phyloP scores from a whole-genome alignment of 768 basidiomycete species.

The Lentinula boryana region DNA sequence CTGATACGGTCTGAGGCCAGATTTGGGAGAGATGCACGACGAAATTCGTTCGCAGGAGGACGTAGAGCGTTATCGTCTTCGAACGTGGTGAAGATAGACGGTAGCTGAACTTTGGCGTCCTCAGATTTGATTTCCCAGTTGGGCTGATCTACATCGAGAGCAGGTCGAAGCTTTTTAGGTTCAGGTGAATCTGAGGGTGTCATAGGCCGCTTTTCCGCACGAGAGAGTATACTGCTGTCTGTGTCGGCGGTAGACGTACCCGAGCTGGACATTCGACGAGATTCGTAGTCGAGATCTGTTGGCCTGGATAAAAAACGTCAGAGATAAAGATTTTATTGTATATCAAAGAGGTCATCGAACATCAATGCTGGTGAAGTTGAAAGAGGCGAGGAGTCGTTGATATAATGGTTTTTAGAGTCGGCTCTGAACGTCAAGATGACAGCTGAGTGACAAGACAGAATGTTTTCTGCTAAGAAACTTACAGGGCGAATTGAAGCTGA shows the following conservation, averaged over 20 bases:
- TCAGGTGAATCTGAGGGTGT: constrained; percentile 47
- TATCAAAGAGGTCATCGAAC: constrained; percentile 21
- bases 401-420: constrained; percentile 37
- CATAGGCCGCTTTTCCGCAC: constrained; percentile 52
- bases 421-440: constrained; percentile 18
- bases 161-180: constrained; percentile 40
- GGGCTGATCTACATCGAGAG: constrained; percentile 30
- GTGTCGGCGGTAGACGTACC: constrained; percentile 64
- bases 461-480: constrained; percentile 20
- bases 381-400: constrained; percentile 42
- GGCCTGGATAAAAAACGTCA: constrained; percentile 20
- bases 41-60: constrained; percentile 33
- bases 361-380: constrained; percentile 40
- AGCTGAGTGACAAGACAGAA: constrained; percentile 16
- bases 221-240: constrained; percentile 55
- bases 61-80: constrained; percentile 45
- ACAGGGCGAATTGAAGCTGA: constrained; percentile 59
- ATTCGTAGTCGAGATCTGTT: constrained; percentile 50
- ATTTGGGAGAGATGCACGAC: constrained; percentile 61
- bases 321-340: neutral
- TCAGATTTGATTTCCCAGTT: constrained; percentile 28
- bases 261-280: constrained; percentile 75
- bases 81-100: constrained; percentile 68
- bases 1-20: constrained; percentile 53
- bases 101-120: constrained; percentile 59